Evolutionary conservation across 140 eudicot genomes (phyloP), one percentile per base, ranked within the genome.

Genomic region (Senecio squalidus): DNA sequence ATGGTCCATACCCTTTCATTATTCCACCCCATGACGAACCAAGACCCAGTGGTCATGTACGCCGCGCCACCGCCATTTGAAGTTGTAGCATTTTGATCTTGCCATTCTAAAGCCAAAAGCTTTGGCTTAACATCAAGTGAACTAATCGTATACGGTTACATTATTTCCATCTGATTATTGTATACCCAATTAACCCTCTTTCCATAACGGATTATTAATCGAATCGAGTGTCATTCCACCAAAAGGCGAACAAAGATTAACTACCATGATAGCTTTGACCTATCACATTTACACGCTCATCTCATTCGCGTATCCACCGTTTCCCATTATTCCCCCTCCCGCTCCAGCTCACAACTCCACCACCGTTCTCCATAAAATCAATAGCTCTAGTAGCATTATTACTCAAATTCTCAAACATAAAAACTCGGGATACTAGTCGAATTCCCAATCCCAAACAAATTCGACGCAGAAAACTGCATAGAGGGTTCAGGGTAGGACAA

Each of bases 91-190:
- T n/a, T 51, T 51, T 84, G 90, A 64, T 90, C 94, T 68, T 83
- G 94, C 95, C 97, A 89, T 67, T 86, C 95, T 25, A 90, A 71
- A 27, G 97, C 84, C 78, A 86, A 68, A 54, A 80, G 62, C 77
- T 74, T 82, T 34, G 97, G 97, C 70, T 89, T 89, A 17, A 82
- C 87, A 67, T 89, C 86, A 33, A 65, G 36, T 8, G 53, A 29
- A 27, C 45, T 46, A 15, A 72, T 63, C 1, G 39, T 20, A 51
- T 70, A n/a, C 69, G 4, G 64, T 60, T 25, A 48, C 46, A 0
- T 63, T 72, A 52, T 57, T 58, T 39, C 21, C 55, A 45, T 54
- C 27, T 20, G 27, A 20, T 5, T 47, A 22, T n/a, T n/a, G n/a
- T n/a, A n/a, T 78, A 74, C 0, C 80, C 82, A 22, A 80, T 71